Evolutionary conservation across 148 eudicot species (phyloP).

Genomic region (Rheum nobile): DNA sequence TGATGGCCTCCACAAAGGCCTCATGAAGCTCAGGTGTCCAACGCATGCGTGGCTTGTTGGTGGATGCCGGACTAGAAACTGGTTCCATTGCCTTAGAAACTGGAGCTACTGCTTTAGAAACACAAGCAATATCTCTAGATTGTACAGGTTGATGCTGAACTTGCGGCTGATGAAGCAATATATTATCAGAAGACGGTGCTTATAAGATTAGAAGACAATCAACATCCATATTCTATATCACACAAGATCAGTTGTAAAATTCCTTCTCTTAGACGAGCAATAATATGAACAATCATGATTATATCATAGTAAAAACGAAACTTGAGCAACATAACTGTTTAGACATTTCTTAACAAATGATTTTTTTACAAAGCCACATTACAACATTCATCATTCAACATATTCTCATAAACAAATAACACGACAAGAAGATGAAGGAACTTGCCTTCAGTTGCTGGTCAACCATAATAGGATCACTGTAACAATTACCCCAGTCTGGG

Average conservation of each 20-base stretch:
- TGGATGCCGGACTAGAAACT: background rate
- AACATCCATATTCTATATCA: background rate
- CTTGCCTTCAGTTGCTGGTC: background rate
- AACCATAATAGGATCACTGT: conserved; percentile 5
- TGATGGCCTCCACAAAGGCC: conserved; percentile 36
- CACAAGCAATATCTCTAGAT: background rate
- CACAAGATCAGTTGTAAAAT: background rate
- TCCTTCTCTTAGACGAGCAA: background rate
- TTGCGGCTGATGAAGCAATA: background rate
- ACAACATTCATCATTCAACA: background rate
- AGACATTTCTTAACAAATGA: background rate
- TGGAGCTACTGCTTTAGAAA: conserved; percentile 5
- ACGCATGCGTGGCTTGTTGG: conserved; percentile 39
- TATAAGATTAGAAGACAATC: background rate
- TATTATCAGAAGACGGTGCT: conserved; percentile 1
- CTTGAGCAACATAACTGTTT: background rate
- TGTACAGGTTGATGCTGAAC: background rate
- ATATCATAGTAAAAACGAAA: background rate
- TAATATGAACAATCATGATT: background rate
- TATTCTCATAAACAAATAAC: background rate
- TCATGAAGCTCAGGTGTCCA: conserved; percentile 53
- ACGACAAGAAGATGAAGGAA: background rate
- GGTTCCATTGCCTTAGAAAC: background rate
- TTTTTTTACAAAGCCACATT: background rate
- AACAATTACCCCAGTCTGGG: conserved; percentile 6